Evolutionary conservation across 305 asterid species (phyloP).

Genomic region (Caryopteris hybrid): DNA sequence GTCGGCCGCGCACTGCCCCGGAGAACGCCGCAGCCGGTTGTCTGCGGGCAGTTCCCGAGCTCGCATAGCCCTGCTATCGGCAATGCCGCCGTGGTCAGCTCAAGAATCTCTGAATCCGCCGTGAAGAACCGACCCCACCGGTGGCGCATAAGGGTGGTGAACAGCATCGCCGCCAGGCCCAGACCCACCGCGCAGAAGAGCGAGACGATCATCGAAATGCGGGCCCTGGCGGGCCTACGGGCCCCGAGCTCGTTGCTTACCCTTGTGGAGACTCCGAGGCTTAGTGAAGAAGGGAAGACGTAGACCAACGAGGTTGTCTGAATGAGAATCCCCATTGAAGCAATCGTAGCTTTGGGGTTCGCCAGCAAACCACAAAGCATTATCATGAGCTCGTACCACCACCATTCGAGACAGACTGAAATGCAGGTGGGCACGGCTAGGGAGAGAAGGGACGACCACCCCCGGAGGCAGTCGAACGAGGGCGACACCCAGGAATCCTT

Average conservation of each 20-base stretch:
- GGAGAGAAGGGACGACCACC: slow-evolving; percentile 63
- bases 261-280: slow-evolving; percentile 81
- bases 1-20: slow-evolving; percentile 86
- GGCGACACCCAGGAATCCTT: slow-evolving; percentile 64
- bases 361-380: slow-evolving; percentile 65
- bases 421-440: slow-evolving; percentile 73
- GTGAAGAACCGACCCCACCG: slow-evolving; percentile 73
- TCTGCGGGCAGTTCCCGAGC: slow-evolving; percentile 94
- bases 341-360: slow-evolving; percentile 69
- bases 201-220: slow-evolving; percentile 54
- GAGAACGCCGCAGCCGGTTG: slow-evolving; percentile 85
- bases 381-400: slow-evolving; percentile 98
- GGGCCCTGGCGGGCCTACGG: slow-evolving; percentile 52
- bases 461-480: slow-evolving; percentile 52
- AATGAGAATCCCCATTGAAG: slow-evolving; percentile 88
- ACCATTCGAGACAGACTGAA: slow-evolving; percentile 88
- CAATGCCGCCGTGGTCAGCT: slow-evolving; percentile 61
- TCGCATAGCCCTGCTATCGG: slow-evolving; percentile 88
- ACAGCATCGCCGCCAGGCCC: slow-evolving; percentile 61
- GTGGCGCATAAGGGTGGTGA: slow-evolving; percentile 53
- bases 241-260: slow-evolving; percentile 83
- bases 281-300: slow-evolving; percentile 75
- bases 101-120: slow-evolving; percentile 46
- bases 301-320: slow-evolving; percentile 83
- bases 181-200: slow-evolving; percentile 38